A percentile compares a stretch with the other conserved stretches of the same genome.
These are phyloP conservation scores for Zoysia matrella DNA, from an alignment of 202 grass and related monocot genomes.

Conservation along the genomic window DNA sequence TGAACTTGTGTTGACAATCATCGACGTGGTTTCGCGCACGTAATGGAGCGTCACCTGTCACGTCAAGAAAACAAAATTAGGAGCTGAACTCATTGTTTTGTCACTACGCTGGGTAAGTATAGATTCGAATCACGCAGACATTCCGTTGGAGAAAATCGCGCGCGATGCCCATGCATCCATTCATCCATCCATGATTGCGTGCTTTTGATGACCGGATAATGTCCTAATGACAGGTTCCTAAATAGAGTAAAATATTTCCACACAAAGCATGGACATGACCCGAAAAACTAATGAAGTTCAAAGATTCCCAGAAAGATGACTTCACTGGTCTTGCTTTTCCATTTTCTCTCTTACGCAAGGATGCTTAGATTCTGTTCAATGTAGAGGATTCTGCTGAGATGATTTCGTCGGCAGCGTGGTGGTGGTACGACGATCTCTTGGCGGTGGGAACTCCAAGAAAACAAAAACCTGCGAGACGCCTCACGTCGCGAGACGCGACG, in stretches of 20 bases:
- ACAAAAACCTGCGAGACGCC: not conserved
- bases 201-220: conserved; percentile 6
- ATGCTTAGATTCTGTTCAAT: too few species aligned
- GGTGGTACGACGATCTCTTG: not conserved
- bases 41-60: not conserved
- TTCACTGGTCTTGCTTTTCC: not conserved
- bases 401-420: not conserved
- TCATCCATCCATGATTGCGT: not conserved
- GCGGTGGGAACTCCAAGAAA: not conserved
- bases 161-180: not conserved
- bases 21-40: not conserved
- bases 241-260: not conserved
- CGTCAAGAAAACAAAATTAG: not conserved
- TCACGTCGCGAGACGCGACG: not conserved
- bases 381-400: not conserved
- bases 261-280: conserved; percentile 8
- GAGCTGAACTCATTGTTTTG: not conserved
- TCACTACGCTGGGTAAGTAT: not conserved
- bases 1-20: not conserved
- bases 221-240: not conserved
- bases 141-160: not conserved
- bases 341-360: too few species aligned
- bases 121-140: not conserved
- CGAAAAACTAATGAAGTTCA: not conserved
- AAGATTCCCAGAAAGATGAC: not conserved